Evolutionary conservation across 2,329 filamentous ascomycete genomes (phyloP).

Genomic region (Huntiella savannae): DNA sequence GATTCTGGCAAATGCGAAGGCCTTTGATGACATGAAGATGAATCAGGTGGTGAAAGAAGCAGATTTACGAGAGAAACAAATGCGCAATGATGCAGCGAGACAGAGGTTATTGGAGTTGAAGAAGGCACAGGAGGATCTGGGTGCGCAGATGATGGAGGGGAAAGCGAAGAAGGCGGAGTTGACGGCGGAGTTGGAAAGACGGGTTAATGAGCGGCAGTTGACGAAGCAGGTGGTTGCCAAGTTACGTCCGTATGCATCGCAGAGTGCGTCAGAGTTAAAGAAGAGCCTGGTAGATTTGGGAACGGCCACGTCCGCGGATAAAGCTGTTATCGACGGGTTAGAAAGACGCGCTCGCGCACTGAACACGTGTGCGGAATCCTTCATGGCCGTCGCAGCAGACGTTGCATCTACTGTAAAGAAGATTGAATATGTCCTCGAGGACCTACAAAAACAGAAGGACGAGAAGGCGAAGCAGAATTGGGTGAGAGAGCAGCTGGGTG

Average conservation of each 20-base stretch:
- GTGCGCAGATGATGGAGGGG: conserved; percentile 62
- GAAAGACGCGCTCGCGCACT: conserved; percentile 76
- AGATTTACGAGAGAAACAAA: conserved; percentile 66
- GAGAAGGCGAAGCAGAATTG: conserved; percentile 61
- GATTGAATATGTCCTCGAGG: conserved; percentile 68
- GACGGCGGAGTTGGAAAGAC: conserved; percentile 52
- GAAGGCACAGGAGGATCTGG: conserved; percentile 64
- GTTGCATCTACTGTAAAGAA: conserved; percentile 77
- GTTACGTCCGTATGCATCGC: conserved; percentile 75
- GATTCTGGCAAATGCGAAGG: conserved; percentile 71
- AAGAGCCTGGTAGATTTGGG: conserved; percentile 64
- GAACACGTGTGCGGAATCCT: conserved; percentile 82
- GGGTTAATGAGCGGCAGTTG: conserved; percentile 47
- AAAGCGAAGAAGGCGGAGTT: conserved; percentile 64
- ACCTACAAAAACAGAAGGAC: conserved; percentile 79
- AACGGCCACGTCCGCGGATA: conserved; percentile 58
- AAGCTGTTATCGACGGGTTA: conserved; percentile 66
- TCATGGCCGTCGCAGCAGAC: conserved; percentile 64
- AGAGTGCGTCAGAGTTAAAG: conserved; percentile 71
- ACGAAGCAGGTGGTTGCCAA: conserved; percentile 75
- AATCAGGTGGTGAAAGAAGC: conserved; percentile 66
- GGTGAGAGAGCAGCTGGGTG: conserved; percentile 72
- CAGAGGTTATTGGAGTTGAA: conserved; percentile 61
- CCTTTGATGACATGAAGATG: conserved; percentile 60
- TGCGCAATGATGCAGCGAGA: conserved; percentile 74